Evolutionary conservation across 2,329 filamentous ascomycete species (phyloP).

Genomic region (Fusarium nematophilum): DNA sequence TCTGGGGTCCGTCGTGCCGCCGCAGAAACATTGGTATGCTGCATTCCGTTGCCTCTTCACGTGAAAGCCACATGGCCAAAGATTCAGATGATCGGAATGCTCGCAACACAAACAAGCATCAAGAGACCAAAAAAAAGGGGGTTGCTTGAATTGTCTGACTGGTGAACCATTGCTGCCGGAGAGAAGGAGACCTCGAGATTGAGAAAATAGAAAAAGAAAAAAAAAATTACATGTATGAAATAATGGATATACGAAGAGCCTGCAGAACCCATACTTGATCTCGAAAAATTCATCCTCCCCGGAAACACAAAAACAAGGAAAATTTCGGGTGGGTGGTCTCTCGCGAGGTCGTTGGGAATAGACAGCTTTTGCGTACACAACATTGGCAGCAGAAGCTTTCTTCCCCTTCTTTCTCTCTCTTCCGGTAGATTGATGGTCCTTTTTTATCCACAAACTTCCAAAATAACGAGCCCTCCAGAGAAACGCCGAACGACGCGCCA

Average conservation of each 20-base stretch:
- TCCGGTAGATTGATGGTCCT: constrained; percentile 37
- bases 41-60: constrained; percentile 25
- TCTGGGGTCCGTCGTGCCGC: constrained; percentile 2
- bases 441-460: constrained; percentile 44
- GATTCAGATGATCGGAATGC: constrained; percentile 21
- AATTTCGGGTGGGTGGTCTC: constrained; percentile 38
- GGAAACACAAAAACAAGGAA: constrained; percentile 39
- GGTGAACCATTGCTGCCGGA: constrained; percentile 43
- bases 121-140: constrained; percentile 32
- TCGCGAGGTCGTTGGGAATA: constrained; percentile 39
- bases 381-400: constrained; percentile 28
- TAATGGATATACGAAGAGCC: constrained; percentile 45
- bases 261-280: constrained; percentile 44
- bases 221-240: constrained; percentile 46
- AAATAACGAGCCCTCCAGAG: constrained; percentile 39
- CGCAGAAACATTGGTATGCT: not conserved
- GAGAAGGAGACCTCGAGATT: constrained; percentile 42
- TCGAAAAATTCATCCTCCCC: constrained; percentile 44
- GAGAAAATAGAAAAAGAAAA: constrained; percentile 35
- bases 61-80: constrained; percentile 23
- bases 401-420: constrained; percentile 37
- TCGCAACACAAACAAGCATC: constrained; percentile 11
- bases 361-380: constrained; percentile 29
- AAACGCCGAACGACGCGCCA: constrained; percentile 41
- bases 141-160: constrained; percentile 43